Conservation (phyloP, 1,284 basidiomycete species). For the Leccinum fallax region DNA sequence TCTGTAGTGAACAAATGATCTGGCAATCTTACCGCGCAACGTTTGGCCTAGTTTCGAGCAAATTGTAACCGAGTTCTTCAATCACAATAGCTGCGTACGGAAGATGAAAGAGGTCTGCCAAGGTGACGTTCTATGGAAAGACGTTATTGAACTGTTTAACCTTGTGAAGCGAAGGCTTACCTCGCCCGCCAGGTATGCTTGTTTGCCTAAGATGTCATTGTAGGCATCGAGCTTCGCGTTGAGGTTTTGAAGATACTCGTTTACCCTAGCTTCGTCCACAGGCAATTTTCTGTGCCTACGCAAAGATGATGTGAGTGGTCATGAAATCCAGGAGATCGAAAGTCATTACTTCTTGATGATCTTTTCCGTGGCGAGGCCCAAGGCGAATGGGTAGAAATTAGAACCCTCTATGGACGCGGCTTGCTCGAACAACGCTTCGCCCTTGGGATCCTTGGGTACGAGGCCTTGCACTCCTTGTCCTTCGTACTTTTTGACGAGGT, state of each 20-base stretch:
- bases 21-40: slow-evolving; percentile 28
- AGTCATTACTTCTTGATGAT: slow-evolving; percentile 42
- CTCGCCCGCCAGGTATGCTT: slow-evolving; percentile 33
- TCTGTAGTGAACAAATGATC: background rate
- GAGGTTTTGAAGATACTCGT: slow-evolving; percentile 30
- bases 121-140: slow-evolving; percentile 42
- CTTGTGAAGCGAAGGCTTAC: slow-evolving; percentile 16
- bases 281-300: slow-evolving; percentile 21
- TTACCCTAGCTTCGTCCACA: slow-evolving; percentile 34
- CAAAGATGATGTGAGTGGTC: background rate
- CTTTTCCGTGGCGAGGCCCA: slow-evolving; percentile 42
- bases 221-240: slow-evolving; percentile 34
- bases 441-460: slow-evolving; percentile 36
- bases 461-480: slow-evolving; percentile 34
- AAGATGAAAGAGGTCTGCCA: slow-evolving; percentile 62
- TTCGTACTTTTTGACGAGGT: slow-evolving; percentile 48
- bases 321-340: background rate
- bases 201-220: slow-evolving; percentile 32
- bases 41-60: slow-evolving; percentile 29
- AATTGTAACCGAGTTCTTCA: slow-evolving; percentile 26
- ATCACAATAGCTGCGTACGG: slow-evolving; percentile 45
- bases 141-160: background rate
- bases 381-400: slow-evolving; percentile 36
- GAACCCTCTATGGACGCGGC: slow-evolving; percentile 40
- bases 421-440: slow-evolving; percentile 49